These are phyloP conservation scores for Samsoniella hepiali DNA, from an alignment of 2,329 filamentous ascomycete genomes.

Conservation along the genomic window DNA sequence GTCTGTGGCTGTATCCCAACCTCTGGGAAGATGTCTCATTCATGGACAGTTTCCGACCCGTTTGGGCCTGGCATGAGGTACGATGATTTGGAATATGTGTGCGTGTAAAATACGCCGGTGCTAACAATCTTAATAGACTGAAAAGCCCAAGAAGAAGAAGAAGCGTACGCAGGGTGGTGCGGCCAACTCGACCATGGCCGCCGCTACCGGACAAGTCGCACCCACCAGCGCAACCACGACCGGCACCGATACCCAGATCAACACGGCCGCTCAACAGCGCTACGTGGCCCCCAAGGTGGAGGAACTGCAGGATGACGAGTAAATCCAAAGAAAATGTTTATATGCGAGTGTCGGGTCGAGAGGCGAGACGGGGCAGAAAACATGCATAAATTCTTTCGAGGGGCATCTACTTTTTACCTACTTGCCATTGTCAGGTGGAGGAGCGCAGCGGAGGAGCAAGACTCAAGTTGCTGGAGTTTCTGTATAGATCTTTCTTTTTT, in stretches of 20 bases:
- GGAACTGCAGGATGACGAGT: conserved; percentile 51
- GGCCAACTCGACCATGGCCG: conserved; percentile 46
- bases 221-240: conserved; percentile 55
- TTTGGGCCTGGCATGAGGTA: conserved; percentile 99
- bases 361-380: background rate
- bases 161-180: conserved; percentile 42
- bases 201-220: conserved; percentile 50
- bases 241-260: conserved; percentile 53
- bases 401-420: background rate
- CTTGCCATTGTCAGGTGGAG: background rate
- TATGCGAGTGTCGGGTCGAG: background rate
- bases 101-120: background rate
- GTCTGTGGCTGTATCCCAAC: conserved; percentile 97
- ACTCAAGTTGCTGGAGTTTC: background rate
- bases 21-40: conserved; percentile 98
- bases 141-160: conserved; percentile 53
- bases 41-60: conserved; percentile 90
- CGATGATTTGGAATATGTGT: conserved; percentile 28
- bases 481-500: conserved; percentile 7
- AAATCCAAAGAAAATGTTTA: conserved; percentile 18
- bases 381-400: background rate
- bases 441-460: background rate
- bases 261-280: conserved; percentile 42
- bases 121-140: conserved; percentile 30
- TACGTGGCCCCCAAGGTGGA: conserved; percentile 53